A percentile compares a stretch with the other conserved stretches of the same genome.
Evolutionary conservation across 2,329 filamentous ascomycete genomes (phyloP).

Genomic region (Beauveria rudraprayagi): DNA sequence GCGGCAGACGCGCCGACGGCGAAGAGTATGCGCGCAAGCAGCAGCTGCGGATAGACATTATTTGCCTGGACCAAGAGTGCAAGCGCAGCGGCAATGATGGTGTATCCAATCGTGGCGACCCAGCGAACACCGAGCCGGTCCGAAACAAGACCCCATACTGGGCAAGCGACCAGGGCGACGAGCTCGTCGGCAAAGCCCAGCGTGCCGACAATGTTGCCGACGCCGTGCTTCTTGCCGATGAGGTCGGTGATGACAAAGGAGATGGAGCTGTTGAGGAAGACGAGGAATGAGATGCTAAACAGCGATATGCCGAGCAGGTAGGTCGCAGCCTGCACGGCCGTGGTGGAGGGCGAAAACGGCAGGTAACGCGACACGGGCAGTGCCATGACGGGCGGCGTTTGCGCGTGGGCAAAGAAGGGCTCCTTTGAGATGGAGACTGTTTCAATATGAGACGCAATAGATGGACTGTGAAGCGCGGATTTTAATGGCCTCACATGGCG

Average conservation of each 20-base stretch:
- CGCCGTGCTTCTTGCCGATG: slow-evolving; percentile 62
- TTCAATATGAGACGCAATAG: not conserved
- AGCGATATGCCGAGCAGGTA: slow-evolving; percentile 78
- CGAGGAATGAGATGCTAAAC: slow-evolving; percentile 82
- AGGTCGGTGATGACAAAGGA: slow-evolving; percentile 81
- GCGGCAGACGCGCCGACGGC: slow-evolving; percentile 86
- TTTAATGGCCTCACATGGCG: slow-evolving; percentile 5
- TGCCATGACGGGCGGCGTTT: slow-evolving; percentile 21
- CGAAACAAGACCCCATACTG: slow-evolving; percentile 68
- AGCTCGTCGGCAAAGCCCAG: slow-evolving; percentile 80
- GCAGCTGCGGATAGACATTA: slow-evolving; percentile 81
- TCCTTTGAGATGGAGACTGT: not conserved
- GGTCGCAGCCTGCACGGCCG: slow-evolving; percentile 54
- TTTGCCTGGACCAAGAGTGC: slow-evolving; percentile 75
- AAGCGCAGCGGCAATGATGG: slow-evolving; percentile 69
- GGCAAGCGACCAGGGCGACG: slow-evolving; percentile 72
- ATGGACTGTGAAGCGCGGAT: not conserved
- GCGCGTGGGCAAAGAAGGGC: too few relatives aligned
- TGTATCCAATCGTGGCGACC: slow-evolving; percentile 70
- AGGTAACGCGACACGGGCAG: slow-evolving; percentile 36
- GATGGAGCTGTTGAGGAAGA: slow-evolving; percentile 78
- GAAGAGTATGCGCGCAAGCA: slow-evolving; percentile 79
- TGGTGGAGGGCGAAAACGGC: slow-evolving; percentile 54
- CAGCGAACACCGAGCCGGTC: slow-evolving; percentile 68
- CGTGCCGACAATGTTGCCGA: slow-evolving; percentile 76